Evolutionary conservation across 305 asterid genomes (phyloP).

Genomic region (Solanum hybrid): DNA sequence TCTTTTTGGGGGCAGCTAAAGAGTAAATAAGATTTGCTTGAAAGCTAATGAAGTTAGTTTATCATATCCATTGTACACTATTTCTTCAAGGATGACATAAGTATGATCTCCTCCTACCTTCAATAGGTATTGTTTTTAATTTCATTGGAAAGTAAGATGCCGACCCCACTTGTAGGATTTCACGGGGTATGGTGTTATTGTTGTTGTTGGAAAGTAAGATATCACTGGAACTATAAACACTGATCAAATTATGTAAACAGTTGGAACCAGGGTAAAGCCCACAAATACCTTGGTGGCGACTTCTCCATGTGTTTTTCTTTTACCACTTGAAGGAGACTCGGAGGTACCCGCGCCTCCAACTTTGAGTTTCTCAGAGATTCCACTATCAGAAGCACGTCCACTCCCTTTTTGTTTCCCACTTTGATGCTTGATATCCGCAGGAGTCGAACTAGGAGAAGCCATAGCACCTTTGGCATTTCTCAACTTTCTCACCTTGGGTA

Average conservation of each 20-base stretch:
- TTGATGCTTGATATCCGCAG: slow-evolving; percentile 17
- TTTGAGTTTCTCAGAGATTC: slow-evolving; percentile 13
- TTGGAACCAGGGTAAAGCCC: background rate
- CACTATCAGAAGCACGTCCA: slow-evolving; percentile 13
- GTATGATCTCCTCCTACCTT: background rate
- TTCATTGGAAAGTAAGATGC: background rate
- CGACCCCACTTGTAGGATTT: background rate
- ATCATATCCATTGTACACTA: background rate
- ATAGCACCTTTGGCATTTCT: slow-evolving; percentile 21
- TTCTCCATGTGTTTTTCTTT: slow-evolving; percentile 43
- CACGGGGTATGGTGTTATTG: background rate
- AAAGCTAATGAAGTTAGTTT: background rate
- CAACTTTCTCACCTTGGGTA: slow-evolving; percentile 41
- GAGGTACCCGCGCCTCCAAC: slow-evolving; percentile 19
- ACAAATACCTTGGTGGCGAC: slow-evolving; percentile 53
- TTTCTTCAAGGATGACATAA: background rate
- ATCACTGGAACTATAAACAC: slow-evolving; percentile 1
- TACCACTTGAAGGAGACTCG: slow-evolving; percentile 34
- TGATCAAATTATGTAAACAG: background rate
- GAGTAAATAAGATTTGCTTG: background rate
- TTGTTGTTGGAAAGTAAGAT: background rate
- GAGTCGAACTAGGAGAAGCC: slow-evolving; percentile 19
- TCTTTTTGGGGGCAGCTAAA: background rate
- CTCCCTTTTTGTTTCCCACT: slow-evolving; percentile 18
- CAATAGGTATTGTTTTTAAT: background rate